Evolutionary conservation across 345 rosid genomes (phyloP).

Genomic region (Populus tremula): DNA sequence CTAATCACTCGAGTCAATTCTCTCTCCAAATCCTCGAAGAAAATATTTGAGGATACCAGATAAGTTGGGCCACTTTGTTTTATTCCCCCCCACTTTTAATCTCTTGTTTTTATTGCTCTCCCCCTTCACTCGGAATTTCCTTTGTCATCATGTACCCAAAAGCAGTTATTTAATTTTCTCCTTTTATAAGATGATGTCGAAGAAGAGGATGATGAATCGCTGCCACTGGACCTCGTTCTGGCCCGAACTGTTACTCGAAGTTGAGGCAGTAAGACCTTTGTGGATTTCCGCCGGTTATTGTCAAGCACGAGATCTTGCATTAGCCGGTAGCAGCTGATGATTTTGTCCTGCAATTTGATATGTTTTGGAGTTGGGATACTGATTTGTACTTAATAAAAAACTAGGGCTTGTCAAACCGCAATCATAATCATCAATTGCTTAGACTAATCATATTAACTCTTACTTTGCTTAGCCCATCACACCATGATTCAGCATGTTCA

Average conservation of each 20-base stretch:
- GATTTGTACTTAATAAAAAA: background rate
- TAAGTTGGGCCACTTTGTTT: constrained; percentile 27
- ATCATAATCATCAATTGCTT: background rate
- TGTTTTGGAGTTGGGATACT: constrained; percentile 6
- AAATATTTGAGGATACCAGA: constrained; percentile 51
- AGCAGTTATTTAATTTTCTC: constrained; percentile 60
- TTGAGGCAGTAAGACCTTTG: constrained; percentile 52
- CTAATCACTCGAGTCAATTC: constrained; percentile 37
- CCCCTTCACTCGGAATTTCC: constrained; percentile 47
- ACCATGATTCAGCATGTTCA: constrained; percentile 89
- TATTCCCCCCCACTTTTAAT: background rate
- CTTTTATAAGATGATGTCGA: constrained; percentile 56
- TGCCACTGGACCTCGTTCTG: constrained; percentile 46
- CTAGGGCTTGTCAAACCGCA: background rate
- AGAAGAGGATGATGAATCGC: constrained; percentile 55
- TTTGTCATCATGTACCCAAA: constrained; percentile 67
- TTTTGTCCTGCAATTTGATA: constrained; percentile 60
- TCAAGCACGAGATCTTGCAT: constrained; percentile 64
- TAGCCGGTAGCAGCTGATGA: constrained; percentile 67
- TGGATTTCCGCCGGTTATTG: constrained; percentile 41
- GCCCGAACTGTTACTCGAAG: constrained; percentile 64
- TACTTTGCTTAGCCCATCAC: constrained; percentile 91
- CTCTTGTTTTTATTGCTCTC: constrained; percentile 6
- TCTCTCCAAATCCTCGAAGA: constrained; percentile 32
- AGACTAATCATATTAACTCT: background rate